Conservation (phyloP, 495 filamentous ascomycete species). For the Annulohypoxylon nitens region DNA sequence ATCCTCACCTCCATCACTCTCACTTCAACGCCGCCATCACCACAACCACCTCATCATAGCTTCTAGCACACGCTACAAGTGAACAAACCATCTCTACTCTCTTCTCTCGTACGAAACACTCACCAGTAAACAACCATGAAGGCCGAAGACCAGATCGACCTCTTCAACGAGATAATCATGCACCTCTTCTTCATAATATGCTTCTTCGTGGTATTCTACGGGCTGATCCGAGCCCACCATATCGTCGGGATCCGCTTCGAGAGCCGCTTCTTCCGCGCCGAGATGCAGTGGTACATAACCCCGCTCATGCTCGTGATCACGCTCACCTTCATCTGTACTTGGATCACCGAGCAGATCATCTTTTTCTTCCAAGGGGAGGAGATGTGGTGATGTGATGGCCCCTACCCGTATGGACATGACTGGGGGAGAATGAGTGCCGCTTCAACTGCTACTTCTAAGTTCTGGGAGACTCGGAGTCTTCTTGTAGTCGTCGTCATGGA, state of each 20-base stretch:
- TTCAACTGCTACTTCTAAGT: background rate
- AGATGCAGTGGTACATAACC: background rate
- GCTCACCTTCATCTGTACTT: background rate
- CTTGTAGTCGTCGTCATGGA: background rate
- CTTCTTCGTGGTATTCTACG: background rate
- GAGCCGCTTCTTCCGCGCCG: background rate
- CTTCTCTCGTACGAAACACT: background rate
- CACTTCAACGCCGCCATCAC: background rate
- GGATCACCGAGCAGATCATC: background rate
- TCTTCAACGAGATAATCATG: background rate
- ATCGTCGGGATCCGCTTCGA: background rate
- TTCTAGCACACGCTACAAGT: background rate
- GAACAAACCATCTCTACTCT: background rate
- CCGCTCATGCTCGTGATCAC: background rate
- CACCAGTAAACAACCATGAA: background rate
- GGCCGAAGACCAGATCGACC: background rate
- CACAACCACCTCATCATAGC: background rate
- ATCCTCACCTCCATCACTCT: background rate
- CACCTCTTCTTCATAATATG: background rate
- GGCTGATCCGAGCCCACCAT: background rate
- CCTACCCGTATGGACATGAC: too few species aligned
- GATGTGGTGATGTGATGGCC: too few species aligned
- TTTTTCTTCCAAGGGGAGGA: background rate
- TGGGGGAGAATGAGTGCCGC: too few species aligned
- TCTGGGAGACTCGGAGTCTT: background rate